Evolutionary conservation across 2,329 filamentous ascomycete genomes (phyloP), one percentile per base, ranked within the genome.

Genomic region (Arthroderma uncinatum): DNA sequence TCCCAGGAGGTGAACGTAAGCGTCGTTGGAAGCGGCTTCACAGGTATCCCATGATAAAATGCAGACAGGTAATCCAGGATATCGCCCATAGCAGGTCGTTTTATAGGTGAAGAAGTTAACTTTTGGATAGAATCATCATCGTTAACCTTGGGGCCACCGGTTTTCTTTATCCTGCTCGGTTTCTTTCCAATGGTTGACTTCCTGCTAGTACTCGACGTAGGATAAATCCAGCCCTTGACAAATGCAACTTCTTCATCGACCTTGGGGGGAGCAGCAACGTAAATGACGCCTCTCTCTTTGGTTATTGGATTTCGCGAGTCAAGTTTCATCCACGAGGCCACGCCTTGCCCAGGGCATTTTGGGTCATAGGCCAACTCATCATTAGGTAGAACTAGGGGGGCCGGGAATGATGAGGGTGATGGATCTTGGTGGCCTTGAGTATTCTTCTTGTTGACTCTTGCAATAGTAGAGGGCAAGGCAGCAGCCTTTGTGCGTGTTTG

Each of bases 311-410:
- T 83, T 4, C 81, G 73, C 4, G 71, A 62, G 5, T 71, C 69
- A 25, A 70, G 68, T 0, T 71, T 62, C 1, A 74, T 60, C 80
- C 81, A 86, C 0, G 74, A 72, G 28, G 73, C 70, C 42, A 82
- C 70, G 39, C 73, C 78, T 60, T 86, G 82, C 0, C 77, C 68
- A 0, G 75, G 71, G 39, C 73, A 74, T 4, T 76, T 70, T 0
- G 79, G 77, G 39, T 85, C 78, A 34, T 74, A 67, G 0, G 78
- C 75, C 0, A 87, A 71, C 19, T 81, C 79, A 63, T 86, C 83
- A 1, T 71, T 74, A 0, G 83, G 83, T 0, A 86, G 69, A 0
- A 84, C 71, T 4, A 86, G 65, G 0, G 83, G 82, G 0, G 72
- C 79, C 0, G 82, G 83, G 60, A 84, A 86, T 0, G 71, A 28